Conservation (phyloP, 2,329 filamentous ascomycete species). For the Xylariaceae sp. region DNA sequence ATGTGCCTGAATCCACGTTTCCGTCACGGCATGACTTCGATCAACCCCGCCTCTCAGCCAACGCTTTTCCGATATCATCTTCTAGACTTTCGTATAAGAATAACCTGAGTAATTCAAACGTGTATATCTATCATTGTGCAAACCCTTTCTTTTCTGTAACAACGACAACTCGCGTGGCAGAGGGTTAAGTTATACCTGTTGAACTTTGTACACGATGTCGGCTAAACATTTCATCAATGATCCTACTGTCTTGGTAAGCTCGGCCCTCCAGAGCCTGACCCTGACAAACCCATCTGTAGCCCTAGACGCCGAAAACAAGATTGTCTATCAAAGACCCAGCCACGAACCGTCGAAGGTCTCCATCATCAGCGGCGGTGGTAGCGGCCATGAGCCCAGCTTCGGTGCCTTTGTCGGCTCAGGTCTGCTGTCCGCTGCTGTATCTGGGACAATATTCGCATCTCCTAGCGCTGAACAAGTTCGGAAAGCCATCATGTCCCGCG, state of each 20-base stretch:
- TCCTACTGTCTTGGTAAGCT: slow-evolving; percentile 76
- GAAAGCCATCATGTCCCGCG: slow-evolving; percentile 73
- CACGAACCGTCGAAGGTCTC: slow-evolving; percentile 67
- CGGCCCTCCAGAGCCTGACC: slow-evolving; percentile 77
- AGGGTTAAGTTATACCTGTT: not conserved
- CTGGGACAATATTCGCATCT: slow-evolving; percentile 85
- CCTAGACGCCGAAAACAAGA: slow-evolving; percentile 80
- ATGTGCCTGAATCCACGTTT: slow-evolving; percentile 15
- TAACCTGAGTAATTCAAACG: no score
- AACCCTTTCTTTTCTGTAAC: no score
- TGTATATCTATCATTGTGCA: no score
- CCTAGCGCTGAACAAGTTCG: slow-evolving; percentile 84
- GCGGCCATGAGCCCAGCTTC: slow-evolving; percentile 89
- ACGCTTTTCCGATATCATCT: not conserved
- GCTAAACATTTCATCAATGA: slow-evolving; percentile 90
- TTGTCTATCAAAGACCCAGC: slow-evolving; percentile 74
- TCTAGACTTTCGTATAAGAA: not conserved
- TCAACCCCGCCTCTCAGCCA: slow-evolving; percentile 13
- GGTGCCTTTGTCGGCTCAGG: slow-evolving; percentile 83
- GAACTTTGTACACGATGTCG: slow-evolving; percentile 48
- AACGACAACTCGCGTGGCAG: not conserved
- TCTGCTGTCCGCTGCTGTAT: slow-evolving; percentile 79
- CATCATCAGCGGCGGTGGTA: slow-evolving; percentile 86
- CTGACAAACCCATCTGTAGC: slow-evolving; percentile 84
- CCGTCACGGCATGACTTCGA: not conserved